Evolutionary conservation across 2,329 filamentous ascomycete species (phyloP).

Genomic region (Ceratocystis papillata): DNA sequence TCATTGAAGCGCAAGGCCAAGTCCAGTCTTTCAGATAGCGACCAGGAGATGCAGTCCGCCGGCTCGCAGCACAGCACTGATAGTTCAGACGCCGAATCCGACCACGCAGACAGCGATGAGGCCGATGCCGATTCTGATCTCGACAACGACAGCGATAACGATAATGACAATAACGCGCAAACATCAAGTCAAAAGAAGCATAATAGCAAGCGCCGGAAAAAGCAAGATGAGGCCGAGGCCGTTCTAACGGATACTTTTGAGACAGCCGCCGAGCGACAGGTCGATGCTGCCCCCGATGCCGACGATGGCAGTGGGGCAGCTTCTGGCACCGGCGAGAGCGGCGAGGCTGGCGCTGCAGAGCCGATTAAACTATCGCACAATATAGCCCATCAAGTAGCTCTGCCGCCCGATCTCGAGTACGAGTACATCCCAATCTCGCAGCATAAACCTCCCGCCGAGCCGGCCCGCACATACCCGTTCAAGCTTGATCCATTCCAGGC

Average conservation of each 20-base stretch:
- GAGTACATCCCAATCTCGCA: conserved; percentile 90
- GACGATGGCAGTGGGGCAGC: conserved; percentile 17
- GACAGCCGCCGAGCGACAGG: conserved; percentile 84
- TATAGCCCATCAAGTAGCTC: conserved; percentile 92
- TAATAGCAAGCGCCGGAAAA: conserved; percentile 49
- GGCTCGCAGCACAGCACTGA: conserved; percentile 42
- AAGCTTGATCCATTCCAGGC: conserved; percentile 96
- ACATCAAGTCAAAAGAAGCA: conserved; percentile 28
- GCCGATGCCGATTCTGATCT: conserved; percentile 28
- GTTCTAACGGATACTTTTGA: conserved; percentile 89
- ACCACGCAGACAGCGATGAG: conserved; percentile 27
- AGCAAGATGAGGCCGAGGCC: conserved; percentile 53
- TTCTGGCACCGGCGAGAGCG: conserved; percentile 1
- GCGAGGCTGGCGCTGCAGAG: conserved; percentile 39
- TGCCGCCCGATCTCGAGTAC: conserved; percentile 88
- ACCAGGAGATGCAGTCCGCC: not conserved
- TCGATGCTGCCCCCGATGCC: conserved; percentile 33
- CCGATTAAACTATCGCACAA: conserved; percentile 86
- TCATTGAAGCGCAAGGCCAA: conserved; percentile 27
- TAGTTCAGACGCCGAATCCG: conserved; percentile 16
- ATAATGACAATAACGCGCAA: conserved; percentile 30
- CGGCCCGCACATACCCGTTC: conserved; percentile 76
- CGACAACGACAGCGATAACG: conserved; percentile 30
- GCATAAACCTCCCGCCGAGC: conserved; percentile 79
- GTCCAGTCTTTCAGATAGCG: conserved; percentile 6